Evolutionary conservation across 1,284 basidiomycete species (phyloP), one percentile per base, ranked within the genome.

Genomic region (Cryptococcus jaspeensis): DNA sequence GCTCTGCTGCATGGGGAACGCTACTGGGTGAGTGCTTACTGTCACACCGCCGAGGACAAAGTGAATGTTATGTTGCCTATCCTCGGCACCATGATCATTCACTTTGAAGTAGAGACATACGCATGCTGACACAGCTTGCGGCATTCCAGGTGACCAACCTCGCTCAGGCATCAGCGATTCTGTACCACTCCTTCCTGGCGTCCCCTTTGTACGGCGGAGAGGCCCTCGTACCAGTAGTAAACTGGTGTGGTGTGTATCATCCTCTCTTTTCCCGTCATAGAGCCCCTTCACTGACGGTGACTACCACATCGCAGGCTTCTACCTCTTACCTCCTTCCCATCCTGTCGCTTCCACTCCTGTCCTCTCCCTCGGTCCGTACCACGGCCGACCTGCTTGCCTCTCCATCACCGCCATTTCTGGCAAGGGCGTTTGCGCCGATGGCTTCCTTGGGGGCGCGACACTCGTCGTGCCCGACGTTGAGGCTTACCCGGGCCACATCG

Each of bases 381-480:
- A 85, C 63, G 92, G 92, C 48, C 89, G 87, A 63, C 92, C 91
- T 1, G 91, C 92, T 0, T 94, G 91, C 73, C 88, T 91, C 62
- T 84, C 84, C 63, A 92, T 94, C 73, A 81, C 81, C 55, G 80
- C 84, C 36, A 72, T 81, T 2, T 81, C 82, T 1, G 83, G 81
- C 1, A 84, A 82, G 55, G 91, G 91, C 22, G 90, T 94, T 4
- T 93, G 91, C 71, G 89, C 90, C 1, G 86, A 86, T 60, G 87
- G 88, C 5, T 93, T 84, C 71, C 62, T 85, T 11, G 80, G 80
- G 52, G 73, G 73, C 44, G 66, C 80, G 61, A 84, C 85, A 0
- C 56, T 89, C 1, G 67, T 92, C 11, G 89, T 93, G 0, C 76
- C 79, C 15, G 83, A 92, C 57, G 90, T 94, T 35, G 83, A 88